Evolutionary conservation across 108 stramenopile species (phyloP), one percentile per base, ranked within the genome.

Genomic region (Poteriospumella lacustris): DNA sequence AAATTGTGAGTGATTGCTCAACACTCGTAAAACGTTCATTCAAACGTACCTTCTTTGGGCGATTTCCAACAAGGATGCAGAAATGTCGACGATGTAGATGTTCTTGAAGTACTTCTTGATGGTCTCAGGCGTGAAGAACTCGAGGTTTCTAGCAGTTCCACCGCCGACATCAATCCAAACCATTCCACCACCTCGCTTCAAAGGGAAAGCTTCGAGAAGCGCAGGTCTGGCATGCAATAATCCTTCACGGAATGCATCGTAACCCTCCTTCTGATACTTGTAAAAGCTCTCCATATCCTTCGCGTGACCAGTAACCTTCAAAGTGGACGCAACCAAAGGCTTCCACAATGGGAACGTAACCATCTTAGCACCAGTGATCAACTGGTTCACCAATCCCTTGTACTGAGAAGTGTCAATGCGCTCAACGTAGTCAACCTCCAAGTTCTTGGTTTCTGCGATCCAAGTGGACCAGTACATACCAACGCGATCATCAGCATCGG

Each of bases 181-280:
- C 79, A 82, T 82, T 33, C 47, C 75, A 0, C 38, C 68, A 0
- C 31, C 28, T 56, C 39, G 75, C 58, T 39, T 34, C 24, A 81
- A 31, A 42, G 78, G 80, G 41, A 81, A 52, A 29, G 69, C 39
- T 39, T 79, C 68, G 29, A 82, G 31, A 62, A 84, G 42, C 44
- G 33, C 39, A 24, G 33, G 1, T 58, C 83, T 79, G 26, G 72
- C 83, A 40, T 77, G 83, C 15, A 84, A 58, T 9, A 84, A 68
- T 19, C 79, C 34, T 60, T 85, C 84, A 1, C 84, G 84, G 81
- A 85, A 85, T 15, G 68, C 69, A 70, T 85, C 84, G 67, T 85
- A 85, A 39, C 70, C 84, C 62, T 82, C 80, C 39, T 82, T 82
- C 47, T 82, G 81, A 43, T 67, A 75, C 44, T 67, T 62, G 78